These are phyloP conservation scores for Camelina hispida DNA, from an alignment of 345 rosid species.

Conservation along the genomic window DNA sequence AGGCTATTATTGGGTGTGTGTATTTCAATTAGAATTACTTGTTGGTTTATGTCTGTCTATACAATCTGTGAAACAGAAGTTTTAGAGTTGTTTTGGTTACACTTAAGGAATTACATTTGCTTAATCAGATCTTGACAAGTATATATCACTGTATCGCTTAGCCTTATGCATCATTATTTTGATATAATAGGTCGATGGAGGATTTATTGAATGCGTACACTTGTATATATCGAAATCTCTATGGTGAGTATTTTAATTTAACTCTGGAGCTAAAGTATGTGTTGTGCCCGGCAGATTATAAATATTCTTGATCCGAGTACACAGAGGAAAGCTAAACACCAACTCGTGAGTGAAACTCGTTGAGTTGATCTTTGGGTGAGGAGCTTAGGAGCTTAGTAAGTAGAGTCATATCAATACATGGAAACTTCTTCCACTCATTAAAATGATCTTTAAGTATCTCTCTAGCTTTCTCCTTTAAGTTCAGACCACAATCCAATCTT, in stretches of 20 bases:
- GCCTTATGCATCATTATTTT: background rate
- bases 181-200: background rate
- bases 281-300: background rate
- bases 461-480: constrained; percentile 59
- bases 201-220: background rate
- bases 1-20: constrained; percentile 27
- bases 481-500: constrained; percentile 47
- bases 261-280: background rate
- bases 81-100: constrained; percentile 28
- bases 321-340: constrained; percentile 14
- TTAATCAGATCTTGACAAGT: background rate
- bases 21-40: constrained; percentile 11
- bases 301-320: background rate
- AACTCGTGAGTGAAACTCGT: constrained; percentile 21
- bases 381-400: constrained; percentile 41
- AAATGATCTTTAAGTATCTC: constrained; percentile 60
- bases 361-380: constrained; percentile 29
- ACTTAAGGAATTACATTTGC: constrained; percentile 9
- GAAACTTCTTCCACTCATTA: constrained; percentile 64
- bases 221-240: background rate
- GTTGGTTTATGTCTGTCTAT: constrained; percentile 32
- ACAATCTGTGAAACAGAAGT: constrained; percentile 38
- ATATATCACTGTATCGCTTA: background rate
- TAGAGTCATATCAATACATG: constrained; percentile 51
- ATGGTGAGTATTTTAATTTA: background rate